Evolutionary conservation across 2,329 filamentous ascomycete species (phyloP).

Genomic region (Bipolaris victoriae): DNA sequence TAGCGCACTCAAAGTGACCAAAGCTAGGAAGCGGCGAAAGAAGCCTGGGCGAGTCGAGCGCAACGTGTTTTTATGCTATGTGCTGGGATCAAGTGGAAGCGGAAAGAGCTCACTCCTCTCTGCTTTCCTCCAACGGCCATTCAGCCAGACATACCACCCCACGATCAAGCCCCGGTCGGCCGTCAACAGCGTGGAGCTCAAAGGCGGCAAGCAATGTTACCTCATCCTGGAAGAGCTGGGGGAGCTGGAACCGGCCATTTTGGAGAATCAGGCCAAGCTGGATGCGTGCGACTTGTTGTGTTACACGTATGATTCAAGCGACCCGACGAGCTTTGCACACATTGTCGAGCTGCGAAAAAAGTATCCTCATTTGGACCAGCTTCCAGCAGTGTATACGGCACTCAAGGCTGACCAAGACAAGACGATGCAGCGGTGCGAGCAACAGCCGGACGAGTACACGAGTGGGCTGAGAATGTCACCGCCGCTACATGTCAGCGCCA

Average conservation of each 20-base stretch:
- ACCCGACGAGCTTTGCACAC: slow-evolving; percentile 93
- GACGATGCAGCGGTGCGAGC: slow-evolving; percentile 92
- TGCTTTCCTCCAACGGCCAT: slow-evolving; percentile 87
- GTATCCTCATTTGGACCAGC: slow-evolving; percentile 82
- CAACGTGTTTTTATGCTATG: slow-evolving; percentile 92
- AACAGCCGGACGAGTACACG: slow-evolving; percentile 87
- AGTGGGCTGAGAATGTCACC: slow-evolving; percentile 83
- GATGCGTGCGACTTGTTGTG: slow-evolving; percentile 93
- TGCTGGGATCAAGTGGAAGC: slow-evolving; percentile 82
- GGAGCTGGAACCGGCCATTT: slow-evolving; percentile 90
- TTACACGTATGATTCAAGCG: slow-evolving; percentile 95
- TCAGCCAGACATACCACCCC: slow-evolving; percentile 81
- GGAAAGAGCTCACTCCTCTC: slow-evolving; percentile 93
- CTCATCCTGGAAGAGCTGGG: slow-evolving; percentile 94
- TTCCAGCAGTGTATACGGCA: slow-evolving; percentile 90
- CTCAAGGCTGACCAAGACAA: slow-evolving; percentile 96
- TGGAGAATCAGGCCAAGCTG: slow-evolving; percentile 89
- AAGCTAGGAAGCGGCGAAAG: slow-evolving; percentile 82
- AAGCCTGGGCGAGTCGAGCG: slow-evolving; percentile 86
- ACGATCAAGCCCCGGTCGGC: slow-evolving; percentile 94
- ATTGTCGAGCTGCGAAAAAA: slow-evolving; percentile 80
- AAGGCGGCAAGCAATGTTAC: slow-evolving; percentile 95
- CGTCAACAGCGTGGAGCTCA: slow-evolving; percentile 95
- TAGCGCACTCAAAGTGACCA: slow-evolving; percentile 90
- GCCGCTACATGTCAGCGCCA: slow-evolving; percentile 91